Conservation (phyloP, 2,329 filamentous ascomycete species). For the Esteya vermicola region DNA sequence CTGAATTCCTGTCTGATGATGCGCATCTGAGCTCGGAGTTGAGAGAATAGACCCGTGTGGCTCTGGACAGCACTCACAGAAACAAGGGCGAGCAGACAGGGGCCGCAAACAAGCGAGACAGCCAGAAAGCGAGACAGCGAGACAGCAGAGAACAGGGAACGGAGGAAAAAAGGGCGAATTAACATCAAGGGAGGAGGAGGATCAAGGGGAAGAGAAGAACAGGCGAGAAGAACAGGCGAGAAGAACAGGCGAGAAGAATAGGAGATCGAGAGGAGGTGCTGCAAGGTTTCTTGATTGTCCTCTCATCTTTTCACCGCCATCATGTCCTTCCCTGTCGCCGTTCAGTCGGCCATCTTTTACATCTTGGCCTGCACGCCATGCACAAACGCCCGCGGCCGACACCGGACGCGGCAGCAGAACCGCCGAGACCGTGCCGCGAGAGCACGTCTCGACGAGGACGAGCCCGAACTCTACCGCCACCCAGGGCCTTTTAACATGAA, state of each 20-base stretch:
- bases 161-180: not conserved
- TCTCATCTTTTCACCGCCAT: not conserved
- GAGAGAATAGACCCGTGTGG: too few species aligned
- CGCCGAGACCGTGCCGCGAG: conserved; percentile 53
- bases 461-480: conserved; percentile 64
- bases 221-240: too few species aligned
- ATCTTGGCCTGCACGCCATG: conserved; percentile 68
- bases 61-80: too few species aligned
- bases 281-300: not conserved
- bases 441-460: conserved; percentile 48
- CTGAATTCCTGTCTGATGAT: too few species aligned
- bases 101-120: too few species aligned
- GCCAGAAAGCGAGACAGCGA: not conserved
- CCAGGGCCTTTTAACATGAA: conserved; percentile 77
- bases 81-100: too few species aligned
- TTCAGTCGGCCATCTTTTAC: conserved; percentile 69
- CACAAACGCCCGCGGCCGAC: conserved; percentile 52
- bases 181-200: not conserved
- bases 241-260: too few species aligned
- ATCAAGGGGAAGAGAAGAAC: not conserved
- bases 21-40: too few species aligned
- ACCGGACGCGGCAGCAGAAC: conserved; percentile 57
- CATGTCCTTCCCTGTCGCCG: conserved; percentile 42
- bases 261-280: not conserved
- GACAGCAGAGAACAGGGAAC: not conserved